phyloP scores from a whole-genome alignment of 306 rosid genomes.

The Ceratonia siliqua region DNA sequence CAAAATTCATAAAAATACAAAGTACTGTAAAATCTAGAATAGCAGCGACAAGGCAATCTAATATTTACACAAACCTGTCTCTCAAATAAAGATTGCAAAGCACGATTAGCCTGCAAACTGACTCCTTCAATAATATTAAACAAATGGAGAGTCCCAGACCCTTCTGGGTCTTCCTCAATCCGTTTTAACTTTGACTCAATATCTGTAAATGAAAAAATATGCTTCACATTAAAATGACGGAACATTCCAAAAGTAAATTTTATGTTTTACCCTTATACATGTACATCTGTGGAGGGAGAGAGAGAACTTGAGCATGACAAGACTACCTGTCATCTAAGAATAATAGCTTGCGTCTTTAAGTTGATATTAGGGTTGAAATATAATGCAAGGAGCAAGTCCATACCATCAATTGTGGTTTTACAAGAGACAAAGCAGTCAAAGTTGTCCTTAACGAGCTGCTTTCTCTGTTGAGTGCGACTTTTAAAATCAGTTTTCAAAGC shows the following conservation, averaged over 20 bases:
- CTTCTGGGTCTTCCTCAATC: slow-evolving; percentile 98
- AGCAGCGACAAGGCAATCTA: slow-evolving; percentile 27
- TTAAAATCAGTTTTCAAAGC: slow-evolving; percentile 86
- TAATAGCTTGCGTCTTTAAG: slow-evolving; percentile 21
- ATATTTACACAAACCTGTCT: slow-evolving; percentile 77
- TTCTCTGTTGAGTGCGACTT: slow-evolving; percentile 90
- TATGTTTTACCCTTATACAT: slow-evolving; percentile 18
- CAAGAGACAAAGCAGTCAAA: slow-evolving; percentile 99
- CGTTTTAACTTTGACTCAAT: slow-evolving; percentile 91
- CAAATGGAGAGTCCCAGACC: slow-evolving; percentile 94
- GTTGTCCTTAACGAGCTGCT: slow-evolving; percentile 95
- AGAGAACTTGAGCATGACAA: slow-evolving; percentile 4
- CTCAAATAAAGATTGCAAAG: slow-evolving; percentile 90
- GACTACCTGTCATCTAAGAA: background rate
- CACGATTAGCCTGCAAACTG: slow-evolving; percentile 84
- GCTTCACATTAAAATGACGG: slow-evolving; percentile 35
- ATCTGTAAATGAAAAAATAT: slow-evolving; percentile 49
- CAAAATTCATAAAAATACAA: slow-evolving; percentile 17
- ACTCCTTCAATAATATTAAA: slow-evolving; percentile 81
- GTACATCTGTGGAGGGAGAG: slow-evolving; percentile 13
- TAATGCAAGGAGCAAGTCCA: slow-evolving; percentile 34
- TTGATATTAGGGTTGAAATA: slow-evolving; percentile 21
- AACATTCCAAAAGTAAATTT: background rate
- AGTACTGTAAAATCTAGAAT: slow-evolving; percentile 39
- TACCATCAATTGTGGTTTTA: slow-evolving; percentile 99